Conservation (phyloP, 352 stramenopile species). For the Pythium myriotylum region DNA sequence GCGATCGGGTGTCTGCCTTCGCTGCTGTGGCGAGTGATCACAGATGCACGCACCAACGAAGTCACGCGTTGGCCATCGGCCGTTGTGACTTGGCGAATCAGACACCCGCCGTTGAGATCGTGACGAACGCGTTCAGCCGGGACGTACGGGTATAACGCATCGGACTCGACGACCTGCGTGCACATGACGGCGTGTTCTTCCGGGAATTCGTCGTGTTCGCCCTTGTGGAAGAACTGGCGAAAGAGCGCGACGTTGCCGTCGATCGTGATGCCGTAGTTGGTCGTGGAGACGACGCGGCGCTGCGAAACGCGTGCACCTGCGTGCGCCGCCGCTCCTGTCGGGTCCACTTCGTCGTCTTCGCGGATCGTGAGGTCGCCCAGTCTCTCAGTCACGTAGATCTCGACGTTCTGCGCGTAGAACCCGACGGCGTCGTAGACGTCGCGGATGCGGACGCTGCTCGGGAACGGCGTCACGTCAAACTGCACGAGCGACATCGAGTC, state of each 20-base stretch:
- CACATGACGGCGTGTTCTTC: conserved; percentile 9
- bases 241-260: conserved; percentile 22
- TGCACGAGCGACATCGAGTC: conserved; percentile 36
- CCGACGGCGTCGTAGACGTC: conserved; percentile 50
- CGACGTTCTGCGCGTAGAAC: conserved; percentile 50
- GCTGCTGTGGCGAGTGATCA: conserved; percentile 11
- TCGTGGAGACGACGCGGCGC: conserved; percentile 10
- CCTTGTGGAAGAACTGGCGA: conserved; percentile 8
- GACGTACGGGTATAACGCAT: conserved; percentile 26
- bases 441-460: conserved; percentile 28
- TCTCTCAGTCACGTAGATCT: conserved; percentile 18
- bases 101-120: conserved; percentile 7
- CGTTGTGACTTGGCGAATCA: conserved; percentile 3
- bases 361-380: conserved; percentile 26
- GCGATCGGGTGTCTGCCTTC: neutral
- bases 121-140: conserved; percentile 12
- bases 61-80: neutral
- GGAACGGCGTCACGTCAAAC: conserved; percentile 56
- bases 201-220: neutral
- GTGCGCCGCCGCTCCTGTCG: neutral
- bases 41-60: conserved; percentile 1
- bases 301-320: conserved; percentile 11
- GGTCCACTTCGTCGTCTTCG: conserved; percentile 19
- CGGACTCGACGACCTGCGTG: conserved; percentile 12
- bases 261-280: conserved; percentile 4